phyloP scores from a whole-genome alignment of 768 basidiomycete species.

The Mycena metata region DNA sequence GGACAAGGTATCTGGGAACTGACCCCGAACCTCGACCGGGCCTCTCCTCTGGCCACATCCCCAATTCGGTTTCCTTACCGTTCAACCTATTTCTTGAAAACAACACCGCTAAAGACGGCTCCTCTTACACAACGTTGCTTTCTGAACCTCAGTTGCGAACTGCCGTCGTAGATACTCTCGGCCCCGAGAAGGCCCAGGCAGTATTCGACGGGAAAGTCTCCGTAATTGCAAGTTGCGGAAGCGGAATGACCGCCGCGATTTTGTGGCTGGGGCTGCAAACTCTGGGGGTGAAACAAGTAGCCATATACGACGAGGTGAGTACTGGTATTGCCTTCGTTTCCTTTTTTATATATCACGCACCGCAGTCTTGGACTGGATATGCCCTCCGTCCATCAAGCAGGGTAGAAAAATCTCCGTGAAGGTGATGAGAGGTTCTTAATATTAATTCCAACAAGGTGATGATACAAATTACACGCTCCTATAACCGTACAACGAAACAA shows the following conservation, averaged over 20 bases:
- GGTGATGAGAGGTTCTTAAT: constrained; percentile 19
- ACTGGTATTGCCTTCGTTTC: background rate
- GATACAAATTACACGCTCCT: constrained; percentile 20
- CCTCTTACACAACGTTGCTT: constrained; percentile 71
- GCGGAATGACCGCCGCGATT: constrained; percentile 97
- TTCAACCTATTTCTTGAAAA: constrained; percentile 80
- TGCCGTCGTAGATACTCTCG: constrained; percentile 75
- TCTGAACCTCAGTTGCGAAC: constrained; percentile 68
- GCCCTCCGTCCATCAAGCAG: constrained; percentile 80
- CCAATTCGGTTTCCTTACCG: constrained; percentile 86
- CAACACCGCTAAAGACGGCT: constrained; percentile 53
- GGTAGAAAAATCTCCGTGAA: constrained; percentile 67
- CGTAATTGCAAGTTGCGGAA: constrained; percentile 89
- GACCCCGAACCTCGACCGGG: constrained; percentile 92
- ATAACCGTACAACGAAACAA: background rate
- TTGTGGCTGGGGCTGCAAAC: constrained; percentile 93
- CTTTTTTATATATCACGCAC: constrained; percentile 21
- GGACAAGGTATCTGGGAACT: constrained; percentile 77
- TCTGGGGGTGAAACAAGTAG: constrained; percentile 70
- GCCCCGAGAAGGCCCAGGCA: constrained; percentile 64
- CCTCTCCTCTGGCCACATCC: constrained; percentile 93
- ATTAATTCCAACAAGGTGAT: constrained; percentile 15
- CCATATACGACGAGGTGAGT: constrained; percentile 93
- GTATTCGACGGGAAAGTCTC: constrained; percentile 71
- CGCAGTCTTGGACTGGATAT: constrained; percentile 97